phyloP scores from a whole-genome alignment of 345 rosid species.

The Eucalyptus tenuipes region DNA sequence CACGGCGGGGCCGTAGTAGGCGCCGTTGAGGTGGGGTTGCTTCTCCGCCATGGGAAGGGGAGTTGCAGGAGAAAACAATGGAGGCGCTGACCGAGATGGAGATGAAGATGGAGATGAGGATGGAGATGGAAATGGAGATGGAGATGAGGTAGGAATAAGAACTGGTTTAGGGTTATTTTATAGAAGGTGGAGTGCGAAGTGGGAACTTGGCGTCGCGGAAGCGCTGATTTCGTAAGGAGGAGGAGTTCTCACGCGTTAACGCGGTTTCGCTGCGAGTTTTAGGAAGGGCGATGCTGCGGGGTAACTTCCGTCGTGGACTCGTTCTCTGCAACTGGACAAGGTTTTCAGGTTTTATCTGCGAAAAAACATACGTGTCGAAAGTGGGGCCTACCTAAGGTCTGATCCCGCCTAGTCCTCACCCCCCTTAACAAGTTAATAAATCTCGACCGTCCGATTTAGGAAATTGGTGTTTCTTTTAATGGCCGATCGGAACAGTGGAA shows the following conservation, averaged over 20 bases:
- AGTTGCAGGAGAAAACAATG: background rate
- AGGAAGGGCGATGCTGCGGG: background rate
- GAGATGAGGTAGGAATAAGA: background rate
- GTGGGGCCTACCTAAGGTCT: background rate
- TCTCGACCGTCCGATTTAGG: background rate
- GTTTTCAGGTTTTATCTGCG: rapidly evolving
- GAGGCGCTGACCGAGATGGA: background rate
- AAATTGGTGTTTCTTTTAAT: background rate
- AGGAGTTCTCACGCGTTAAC: background rate
- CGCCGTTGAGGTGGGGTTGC: conserved; percentile 9
- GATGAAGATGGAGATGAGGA: background rate
- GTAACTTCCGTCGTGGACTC: background rate
- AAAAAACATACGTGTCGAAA: too few species aligned
- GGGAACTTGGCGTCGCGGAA: background rate
- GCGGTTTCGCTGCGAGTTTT: background rate
- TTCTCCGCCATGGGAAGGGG: background rate
- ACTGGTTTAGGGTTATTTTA: background rate
- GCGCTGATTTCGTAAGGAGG: background rate
- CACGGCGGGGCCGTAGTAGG: conserved; percentile 14
- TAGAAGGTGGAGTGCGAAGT: background rate
- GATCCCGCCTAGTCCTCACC: background rate
- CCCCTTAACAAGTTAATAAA: too few species aligned
- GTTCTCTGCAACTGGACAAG: background rate
- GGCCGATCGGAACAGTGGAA: background rate
- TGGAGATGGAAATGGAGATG: background rate